A percentile compares a stretch with the other conserved stretches of the same genome.
These are phyloP conservation scores for Fusarium xyrophilum DNA, from an alignment of 2,329 filamentous ascomycete genomes.

Conservation along the genomic window DNA sequence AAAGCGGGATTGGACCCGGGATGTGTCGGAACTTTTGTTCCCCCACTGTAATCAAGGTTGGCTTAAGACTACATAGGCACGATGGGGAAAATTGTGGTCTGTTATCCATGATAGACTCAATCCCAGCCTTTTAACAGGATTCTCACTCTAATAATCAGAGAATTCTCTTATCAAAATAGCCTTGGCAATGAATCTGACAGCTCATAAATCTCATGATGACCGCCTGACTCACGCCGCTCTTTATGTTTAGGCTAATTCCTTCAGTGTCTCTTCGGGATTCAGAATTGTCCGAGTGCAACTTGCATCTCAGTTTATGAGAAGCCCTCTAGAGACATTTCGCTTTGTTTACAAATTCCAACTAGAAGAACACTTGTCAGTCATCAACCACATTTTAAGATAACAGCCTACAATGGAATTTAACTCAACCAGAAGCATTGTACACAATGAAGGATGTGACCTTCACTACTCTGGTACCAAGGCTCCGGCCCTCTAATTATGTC, in stretches of 20 bases:
- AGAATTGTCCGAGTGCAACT: fast-evolving
- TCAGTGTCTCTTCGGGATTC: fast-evolving
- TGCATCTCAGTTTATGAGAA: fast-evolving
- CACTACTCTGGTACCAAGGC: slow-evolving; percentile 17
- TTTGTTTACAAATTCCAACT: too few relatives aligned
- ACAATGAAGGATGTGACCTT: slow-evolving; percentile 7
- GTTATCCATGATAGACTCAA: fast-evolving
- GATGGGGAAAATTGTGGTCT: fast-evolving
- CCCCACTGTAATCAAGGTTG: too few relatives aligned
- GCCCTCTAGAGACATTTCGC: too few relatives aligned
- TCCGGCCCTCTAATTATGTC: not conserved
- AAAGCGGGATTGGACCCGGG: too few relatives aligned
- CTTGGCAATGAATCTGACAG: fast-evolving
- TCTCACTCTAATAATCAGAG: fast-evolving
- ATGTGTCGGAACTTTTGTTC: too few relatives aligned
- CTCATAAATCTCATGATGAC: not conserved
- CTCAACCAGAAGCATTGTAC: not conserved
- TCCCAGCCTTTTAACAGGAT: fast-evolving
- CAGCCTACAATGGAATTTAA: not conserved
- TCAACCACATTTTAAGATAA: fast-evolving
- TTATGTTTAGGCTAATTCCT: not conserved
- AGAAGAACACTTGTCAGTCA: fast-evolving
- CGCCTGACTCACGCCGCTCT: not conserved
- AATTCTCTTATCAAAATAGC: not conserved
- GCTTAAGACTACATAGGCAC: not conserved